Evolutionary conservation across 2,329 filamentous ascomycete species (phyloP).

Genomic region (Aspergillus floridensis): DNA sequence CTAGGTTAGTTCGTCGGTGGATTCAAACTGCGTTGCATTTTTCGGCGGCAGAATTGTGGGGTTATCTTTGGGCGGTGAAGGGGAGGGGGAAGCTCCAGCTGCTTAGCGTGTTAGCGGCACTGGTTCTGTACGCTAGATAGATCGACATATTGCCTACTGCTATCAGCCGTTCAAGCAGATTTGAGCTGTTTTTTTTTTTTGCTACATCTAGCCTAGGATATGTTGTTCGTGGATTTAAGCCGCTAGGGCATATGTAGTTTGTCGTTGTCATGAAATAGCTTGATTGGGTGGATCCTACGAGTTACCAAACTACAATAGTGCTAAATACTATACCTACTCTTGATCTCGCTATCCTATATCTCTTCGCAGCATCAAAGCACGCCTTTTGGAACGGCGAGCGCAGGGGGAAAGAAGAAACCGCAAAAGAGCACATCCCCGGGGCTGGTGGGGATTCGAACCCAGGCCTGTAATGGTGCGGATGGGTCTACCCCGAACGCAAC

Average conservation of each 20-base stretch:
- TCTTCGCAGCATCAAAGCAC: not conserved
- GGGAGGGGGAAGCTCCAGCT: not conserved
- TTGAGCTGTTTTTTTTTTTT: too few species aligned
- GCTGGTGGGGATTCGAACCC: not conserved
- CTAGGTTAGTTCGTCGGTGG: not conserved
- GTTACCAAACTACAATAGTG: not conserved
- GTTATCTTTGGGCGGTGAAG: not conserved
- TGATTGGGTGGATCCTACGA: too few species aligned
- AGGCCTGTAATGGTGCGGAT: not conserved
- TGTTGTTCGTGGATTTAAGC: too few species aligned
- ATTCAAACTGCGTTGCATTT: not conserved
- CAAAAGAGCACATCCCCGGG: not conserved
- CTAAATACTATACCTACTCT: not conserved
- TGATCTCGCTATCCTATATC: not conserved
- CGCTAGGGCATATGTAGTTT: too few species aligned
- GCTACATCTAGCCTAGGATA: too few species aligned
- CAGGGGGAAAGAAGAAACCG: not conserved
- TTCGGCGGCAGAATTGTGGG: slow-evolving; percentile 4
- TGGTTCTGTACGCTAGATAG: too few species aligned
- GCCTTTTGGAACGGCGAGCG: not conserved
- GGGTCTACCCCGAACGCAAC: not conserved
- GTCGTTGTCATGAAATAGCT: too few species aligned
- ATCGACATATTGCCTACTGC: too few species aligned
- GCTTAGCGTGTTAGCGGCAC: not conserved
- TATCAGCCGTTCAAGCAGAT: not conserved